Evolutionary conservation across 2,329 filamentous ascomycete species (phyloP), one percentile per base, ranked within the genome.

Genomic region (Aspergillus sp.): DNA sequence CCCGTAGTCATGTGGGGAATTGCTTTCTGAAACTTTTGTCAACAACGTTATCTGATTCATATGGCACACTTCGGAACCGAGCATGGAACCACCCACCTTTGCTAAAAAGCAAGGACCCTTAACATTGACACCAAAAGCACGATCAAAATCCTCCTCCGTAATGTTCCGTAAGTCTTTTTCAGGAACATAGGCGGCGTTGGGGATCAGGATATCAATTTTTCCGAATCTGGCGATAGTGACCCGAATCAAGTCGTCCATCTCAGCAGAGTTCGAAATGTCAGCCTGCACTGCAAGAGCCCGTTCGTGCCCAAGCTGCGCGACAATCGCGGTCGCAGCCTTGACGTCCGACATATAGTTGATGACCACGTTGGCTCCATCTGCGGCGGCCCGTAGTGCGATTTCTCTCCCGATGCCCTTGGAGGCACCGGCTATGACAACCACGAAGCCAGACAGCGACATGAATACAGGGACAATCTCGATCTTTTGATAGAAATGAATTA

Each of bases 271-370:
- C 32, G 78, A 76, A 2, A 78, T 82, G 65, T 89, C 81, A 3
- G 83, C 85, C 72, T 85, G 79, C 38, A 89, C 77, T 17, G 82
- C 80, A 28, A 84, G 71, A 7, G 81, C 80, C 5, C 79, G 77
- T 52, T 81, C 73, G 6, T 70, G 56, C 28, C 78, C 78, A 38
- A 85, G 80, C 25, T 78, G 62, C 6, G 73, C 52, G 39, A 87
- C 78, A 1, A 87, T 70, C 7, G 77, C 74, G 4, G 88, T 80
- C 19, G 88, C 88, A 0, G 84, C 78, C 32, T 74, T 71, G 39
- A 80, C 72, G 66, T 85, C 84, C 54, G 81, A 82, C 55, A 82
- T 78, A 74, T 90, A 90, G 80, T 79, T 80, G 61, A 82, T 72
- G 4, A 78, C 77, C 5, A 82, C 73, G 47, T 72, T 75, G 19